Conservation (phyloP, 2,329 filamentous ascomycete species). For the Exophiala lecanii-corni region DNA sequence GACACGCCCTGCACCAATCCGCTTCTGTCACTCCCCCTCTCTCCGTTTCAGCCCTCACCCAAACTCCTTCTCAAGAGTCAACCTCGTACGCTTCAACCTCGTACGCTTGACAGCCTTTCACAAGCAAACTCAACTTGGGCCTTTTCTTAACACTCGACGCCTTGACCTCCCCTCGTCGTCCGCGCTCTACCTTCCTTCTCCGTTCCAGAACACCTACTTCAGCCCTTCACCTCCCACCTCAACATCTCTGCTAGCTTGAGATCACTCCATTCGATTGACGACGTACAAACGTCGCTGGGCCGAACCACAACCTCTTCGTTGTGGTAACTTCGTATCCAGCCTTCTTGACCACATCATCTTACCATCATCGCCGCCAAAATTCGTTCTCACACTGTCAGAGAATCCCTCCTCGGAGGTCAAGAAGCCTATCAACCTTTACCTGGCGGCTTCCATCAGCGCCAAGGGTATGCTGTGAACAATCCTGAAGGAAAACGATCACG, state of each 20-base stretch:
- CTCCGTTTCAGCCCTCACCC: slow-evolving; percentile 16
- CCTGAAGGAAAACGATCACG: slow-evolving; percentile 18
- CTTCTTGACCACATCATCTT: slow-evolving; percentile 5
- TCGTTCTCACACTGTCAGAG: slow-evolving; percentile 52
- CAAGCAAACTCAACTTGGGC: no score
- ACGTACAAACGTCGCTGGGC: slow-evolving; percentile 15
- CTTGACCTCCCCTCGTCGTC: slow-evolving; percentile 2
- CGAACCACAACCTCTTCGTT: slow-evolving; percentile 15
- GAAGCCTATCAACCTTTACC: slow-evolving; percentile 47
- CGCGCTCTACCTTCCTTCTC: slow-evolving; percentile 1
- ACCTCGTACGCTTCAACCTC: slow-evolving; percentile 6
- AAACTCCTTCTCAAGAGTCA: slow-evolving; percentile 1
- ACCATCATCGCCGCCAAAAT: slow-evolving; percentile 41
- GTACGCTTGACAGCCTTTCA: no score
- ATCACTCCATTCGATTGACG: slow-evolving; percentile 1
- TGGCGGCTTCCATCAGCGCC: slow-evolving; percentile 48
- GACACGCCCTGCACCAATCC: slow-evolving; percentile 11
- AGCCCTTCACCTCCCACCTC: background rate
- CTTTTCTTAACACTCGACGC: no score
- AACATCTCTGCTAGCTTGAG: no score
- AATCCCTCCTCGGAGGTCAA: slow-evolving; percentile 55
- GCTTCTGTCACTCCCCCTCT: slow-evolving; percentile 8
- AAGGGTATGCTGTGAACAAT: slow-evolving; percentile 42
- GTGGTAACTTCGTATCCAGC: slow-evolving; percentile 11
- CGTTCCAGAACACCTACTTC: background rate